These are phyloP conservation scores for Leccinum boreale DNA, from an alignment of 768 basidiomycete genomes.

Conservation along the genomic window DNA sequence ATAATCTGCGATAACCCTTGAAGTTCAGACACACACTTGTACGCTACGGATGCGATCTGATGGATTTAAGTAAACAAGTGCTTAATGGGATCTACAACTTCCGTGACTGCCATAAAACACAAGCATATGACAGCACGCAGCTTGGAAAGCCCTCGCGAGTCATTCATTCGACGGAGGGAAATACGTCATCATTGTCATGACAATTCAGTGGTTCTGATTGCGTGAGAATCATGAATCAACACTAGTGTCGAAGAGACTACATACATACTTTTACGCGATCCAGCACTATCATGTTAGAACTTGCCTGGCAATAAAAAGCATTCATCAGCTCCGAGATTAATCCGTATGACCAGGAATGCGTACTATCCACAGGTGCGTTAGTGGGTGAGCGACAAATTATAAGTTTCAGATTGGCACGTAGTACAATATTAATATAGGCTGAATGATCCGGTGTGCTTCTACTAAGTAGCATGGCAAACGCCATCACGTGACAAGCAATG, in stretches of 20 bases:
- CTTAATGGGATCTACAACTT: not conserved
- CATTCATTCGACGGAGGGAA: not conserved
- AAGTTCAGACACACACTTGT: not conserved
- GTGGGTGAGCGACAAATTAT: too few species aligned
- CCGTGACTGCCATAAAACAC: not conserved
- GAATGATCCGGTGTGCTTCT: too few species aligned
- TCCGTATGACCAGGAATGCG: not conserved
- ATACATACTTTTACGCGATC: too few species aligned
- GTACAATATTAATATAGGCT: too few species aligned
- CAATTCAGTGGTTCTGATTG: not conserved
- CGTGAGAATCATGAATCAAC: not conserved
- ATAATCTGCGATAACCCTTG: not conserved
- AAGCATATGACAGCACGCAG: not conserved
- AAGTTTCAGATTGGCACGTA: too few species aligned
- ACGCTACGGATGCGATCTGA: not conserved
- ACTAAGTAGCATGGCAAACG: not conserved
- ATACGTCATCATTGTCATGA: not conserved
- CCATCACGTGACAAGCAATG: constrained; percentile 18
- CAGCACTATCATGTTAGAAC: not conserved
- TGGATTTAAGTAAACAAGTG: not conserved
- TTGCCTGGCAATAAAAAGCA: not conserved
- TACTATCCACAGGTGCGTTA: not conserved
- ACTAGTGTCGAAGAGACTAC: not conserved
- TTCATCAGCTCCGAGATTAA: not conserved
- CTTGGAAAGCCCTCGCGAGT: not conserved